These are phyloP conservation scores for Vitellaria paradoxa DNA, from an alignment of 179 eudicot genomes.

Conservation along the genomic window DNA sequence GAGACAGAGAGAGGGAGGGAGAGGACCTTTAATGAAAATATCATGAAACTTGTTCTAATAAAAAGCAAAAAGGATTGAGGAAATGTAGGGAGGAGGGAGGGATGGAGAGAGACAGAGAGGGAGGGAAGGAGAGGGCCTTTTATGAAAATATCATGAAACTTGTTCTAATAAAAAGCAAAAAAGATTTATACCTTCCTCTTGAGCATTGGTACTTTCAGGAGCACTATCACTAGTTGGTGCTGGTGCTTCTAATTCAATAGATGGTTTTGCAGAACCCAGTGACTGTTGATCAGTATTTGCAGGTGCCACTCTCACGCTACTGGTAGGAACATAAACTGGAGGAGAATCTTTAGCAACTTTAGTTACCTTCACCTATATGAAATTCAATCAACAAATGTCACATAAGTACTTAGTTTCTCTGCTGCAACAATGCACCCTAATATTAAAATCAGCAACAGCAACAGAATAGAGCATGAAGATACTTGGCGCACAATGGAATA, in stretches of 20 bases:
- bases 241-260: slow-evolving; percentile 36
- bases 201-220: slow-evolving; percentile 39
- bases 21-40: too few relatives aligned
- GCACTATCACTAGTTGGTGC: slow-evolving; percentile 35
- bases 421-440: too few relatives aligned
- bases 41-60: too few relatives aligned
- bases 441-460: too few relatives aligned
- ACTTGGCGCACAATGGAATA: too few relatives aligned
- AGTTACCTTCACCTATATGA: slow-evolving; percentile 54
- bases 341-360: slow-evolving; percentile 32
- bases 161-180: background rate
- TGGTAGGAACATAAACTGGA: slow-evolving; percentile 38
- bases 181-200: slow-evolving; percentile 42
- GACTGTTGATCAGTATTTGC: slow-evolving; percentile 41
- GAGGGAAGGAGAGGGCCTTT: too few relatives aligned
- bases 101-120: too few relatives aligned
- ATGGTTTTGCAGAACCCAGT: slow-evolving; percentile 31
- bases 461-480: too few relatives aligned
- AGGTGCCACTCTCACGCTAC: slow-evolving; percentile 39
- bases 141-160: too few relatives aligned
- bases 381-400: slow-evolving; percentile 8
- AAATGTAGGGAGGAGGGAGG: too few relatives aligned
- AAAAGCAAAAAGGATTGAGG: background rate
- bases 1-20: too few relatives aligned
- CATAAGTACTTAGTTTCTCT: too few relatives aligned